phyloP scores from a whole-genome alignment of 2,329 filamentous ascomycete genomes.

The Cadophora sp. region DNA sequence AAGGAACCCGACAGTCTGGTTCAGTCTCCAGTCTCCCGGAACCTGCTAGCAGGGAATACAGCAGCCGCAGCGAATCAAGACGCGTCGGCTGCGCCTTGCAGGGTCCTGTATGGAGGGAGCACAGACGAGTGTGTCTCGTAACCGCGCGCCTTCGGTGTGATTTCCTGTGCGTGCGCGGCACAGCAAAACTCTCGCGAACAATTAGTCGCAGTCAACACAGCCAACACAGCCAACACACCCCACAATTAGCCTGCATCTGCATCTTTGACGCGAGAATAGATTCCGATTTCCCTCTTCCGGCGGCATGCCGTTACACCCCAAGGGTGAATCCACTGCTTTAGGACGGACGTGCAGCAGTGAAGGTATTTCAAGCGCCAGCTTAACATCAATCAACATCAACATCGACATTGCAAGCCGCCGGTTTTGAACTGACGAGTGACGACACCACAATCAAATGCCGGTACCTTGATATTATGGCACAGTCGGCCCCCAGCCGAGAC shows the following conservation, averaged over 20 bases:
- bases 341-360: constrained; percentile 14
- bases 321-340: constrained; percentile 11
- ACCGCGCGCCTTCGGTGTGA: constrained; percentile 28
- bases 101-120: constrained; percentile 15
- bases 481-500: constrained; percentile 11
- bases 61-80: constrained; percentile 16
- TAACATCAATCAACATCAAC: constrained; percentile 12
- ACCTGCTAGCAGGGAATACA: constrained; percentile 1
- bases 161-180: constrained; percentile 29
- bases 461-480: constrained; percentile 9
- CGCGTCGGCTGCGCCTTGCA: not conserved
- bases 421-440: not conserved
- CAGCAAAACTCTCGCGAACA: constrained; percentile 14
- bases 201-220: constrained; percentile 17
- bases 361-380: constrained; percentile 25
- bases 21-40: constrained; percentile 5
- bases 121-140: constrained; percentile 17
- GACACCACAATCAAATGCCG: constrained; percentile 14
- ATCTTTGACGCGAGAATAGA: constrained; percentile 26
- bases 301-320: constrained; percentile 10
- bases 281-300: constrained; percentile 18
- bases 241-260: constrained; percentile 17
- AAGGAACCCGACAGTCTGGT: constrained; percentile 11
- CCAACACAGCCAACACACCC: not conserved
- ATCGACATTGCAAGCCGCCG: not conserved